These are phyloP conservation scores for Ustilago vetiveriae DNA, from an alignment of 1,284 basidiomycete genomes.

Conservation along the genomic window DNA sequence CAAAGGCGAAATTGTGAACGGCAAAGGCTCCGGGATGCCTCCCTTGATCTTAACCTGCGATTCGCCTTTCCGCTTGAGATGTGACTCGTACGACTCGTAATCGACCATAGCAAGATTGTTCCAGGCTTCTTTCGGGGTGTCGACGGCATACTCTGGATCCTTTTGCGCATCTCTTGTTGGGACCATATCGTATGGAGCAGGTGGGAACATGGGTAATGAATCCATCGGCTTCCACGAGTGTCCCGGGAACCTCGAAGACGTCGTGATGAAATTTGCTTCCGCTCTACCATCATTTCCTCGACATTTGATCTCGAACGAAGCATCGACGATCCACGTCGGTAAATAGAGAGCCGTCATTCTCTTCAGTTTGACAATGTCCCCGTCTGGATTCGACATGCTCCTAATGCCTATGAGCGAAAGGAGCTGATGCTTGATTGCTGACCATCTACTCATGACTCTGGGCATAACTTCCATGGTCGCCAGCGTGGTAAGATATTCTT, in stretches of 20 bases:
- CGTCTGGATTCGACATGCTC: constrained; percentile 7
- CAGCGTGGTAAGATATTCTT: constrained; percentile 21
- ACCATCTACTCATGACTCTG: constrained; percentile 22
- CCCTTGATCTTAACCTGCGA: constrained; percentile 30
- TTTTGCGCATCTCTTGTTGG: constrained; percentile 4
- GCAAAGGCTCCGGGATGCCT: constrained; percentile 34
- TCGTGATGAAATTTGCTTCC: constrained; percentile 32
- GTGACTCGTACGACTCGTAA: constrained; percentile 36
- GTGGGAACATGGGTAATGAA: constrained; percentile 34
- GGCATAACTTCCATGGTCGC: constrained; percentile 28
- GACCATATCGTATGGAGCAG: constrained; percentile 30
- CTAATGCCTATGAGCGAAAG: constrained; percentile 17
- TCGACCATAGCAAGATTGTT: constrained; percentile 36
- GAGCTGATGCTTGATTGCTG: constrained; percentile 19
- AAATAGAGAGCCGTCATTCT: constrained; percentile 39
- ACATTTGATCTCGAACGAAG: constrained; percentile 43
- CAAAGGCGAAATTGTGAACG: constrained; percentile 48
- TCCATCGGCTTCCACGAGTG: constrained; percentile 52
- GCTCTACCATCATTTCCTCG: constrained; percentile 42
- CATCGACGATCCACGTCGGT: constrained; percentile 46
- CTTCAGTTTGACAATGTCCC: constrained; percentile 27
- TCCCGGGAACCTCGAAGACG: constrained; percentile 28
- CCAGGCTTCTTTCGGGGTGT: constrained; percentile 10
- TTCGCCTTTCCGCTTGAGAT: constrained; percentile 7
- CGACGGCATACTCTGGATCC: constrained; percentile 7